Conservation (phyloP, 2,329 filamentous ascomycete species). For the Fusarium hostae region DNA sequence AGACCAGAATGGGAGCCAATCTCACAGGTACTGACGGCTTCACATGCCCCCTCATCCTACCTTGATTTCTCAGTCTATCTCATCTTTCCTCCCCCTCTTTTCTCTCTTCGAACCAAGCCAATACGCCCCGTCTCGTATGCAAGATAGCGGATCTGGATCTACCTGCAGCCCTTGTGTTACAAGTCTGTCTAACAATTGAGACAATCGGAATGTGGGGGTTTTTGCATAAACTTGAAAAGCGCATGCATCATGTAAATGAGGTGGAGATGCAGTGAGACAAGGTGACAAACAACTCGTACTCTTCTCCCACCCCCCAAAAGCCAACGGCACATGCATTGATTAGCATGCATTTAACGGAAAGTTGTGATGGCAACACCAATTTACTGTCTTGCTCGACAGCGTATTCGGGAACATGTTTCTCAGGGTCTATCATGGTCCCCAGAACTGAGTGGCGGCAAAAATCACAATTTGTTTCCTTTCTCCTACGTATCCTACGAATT, state of each 20-base stretch:
- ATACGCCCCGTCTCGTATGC: background rate
- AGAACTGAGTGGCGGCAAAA: background rate
- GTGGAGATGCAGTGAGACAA: background rate
- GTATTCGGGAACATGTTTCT: background rate
- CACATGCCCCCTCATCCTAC: background rate
- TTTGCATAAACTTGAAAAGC: background rate
- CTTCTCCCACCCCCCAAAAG: background rate
- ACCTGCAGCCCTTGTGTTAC: background rate
- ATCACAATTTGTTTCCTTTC: background rate
- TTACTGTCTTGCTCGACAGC: accelerated
- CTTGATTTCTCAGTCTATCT: background rate
- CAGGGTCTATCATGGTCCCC: background rate
- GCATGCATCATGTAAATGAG: background rate
- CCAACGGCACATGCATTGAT: background rate
- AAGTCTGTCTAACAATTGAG: background rate
- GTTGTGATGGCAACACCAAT: background rate
- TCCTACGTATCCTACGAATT: background rate
- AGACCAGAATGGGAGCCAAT: accelerated
- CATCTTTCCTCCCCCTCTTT: background rate
- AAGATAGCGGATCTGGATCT: background rate
- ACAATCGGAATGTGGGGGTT: background rate
- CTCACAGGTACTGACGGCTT: accelerated
- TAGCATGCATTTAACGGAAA: background rate
- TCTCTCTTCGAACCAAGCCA: background rate
- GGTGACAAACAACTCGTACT: background rate